Conservation (phyloP, 2,329 filamentous ascomycete species). For the Colletotrichum sp. region DNA sequence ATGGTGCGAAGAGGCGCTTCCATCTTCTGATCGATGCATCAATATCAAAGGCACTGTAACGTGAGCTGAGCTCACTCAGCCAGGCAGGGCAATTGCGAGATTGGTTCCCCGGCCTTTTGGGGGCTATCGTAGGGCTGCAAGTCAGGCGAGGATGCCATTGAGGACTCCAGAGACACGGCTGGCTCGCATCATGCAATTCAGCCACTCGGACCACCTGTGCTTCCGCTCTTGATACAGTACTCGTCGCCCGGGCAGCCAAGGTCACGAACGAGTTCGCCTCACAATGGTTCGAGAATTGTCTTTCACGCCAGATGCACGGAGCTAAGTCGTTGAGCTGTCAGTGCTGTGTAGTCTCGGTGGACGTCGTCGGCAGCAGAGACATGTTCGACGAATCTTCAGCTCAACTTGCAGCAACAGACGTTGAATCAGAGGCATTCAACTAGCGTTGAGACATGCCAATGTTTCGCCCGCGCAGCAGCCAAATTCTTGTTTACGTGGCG, state of each 20-base stretch:
- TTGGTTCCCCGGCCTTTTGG: neutral
- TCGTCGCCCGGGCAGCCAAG: neutral
- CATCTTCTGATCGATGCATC: neutral
- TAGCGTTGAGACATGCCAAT: conserved; percentile 17
- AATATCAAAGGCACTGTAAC: neutral
- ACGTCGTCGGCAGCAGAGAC: neutral
- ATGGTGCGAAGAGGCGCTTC: neutral
- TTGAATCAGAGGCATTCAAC: neutral
- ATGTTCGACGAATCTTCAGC: neutral
- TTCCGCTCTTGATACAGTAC: neutral
- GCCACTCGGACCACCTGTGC: conserved; percentile 5
- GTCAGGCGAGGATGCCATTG: neutral
- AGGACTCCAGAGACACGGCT: neutral
- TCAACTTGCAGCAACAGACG: neutral
- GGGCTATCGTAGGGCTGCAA: neutral
- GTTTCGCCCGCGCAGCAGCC: conserved; percentile 8
- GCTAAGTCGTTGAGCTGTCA: neutral
- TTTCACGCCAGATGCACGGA: neutral
- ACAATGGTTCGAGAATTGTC: neutral
- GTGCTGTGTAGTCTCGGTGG: neutral
- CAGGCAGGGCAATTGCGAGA: neutral
- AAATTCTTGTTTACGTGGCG: neutral
- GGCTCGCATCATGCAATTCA: conserved; percentile 1
- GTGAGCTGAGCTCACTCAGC: neutral
- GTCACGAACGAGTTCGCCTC: neutral